phyloP scores from a whole-genome alignment of 306 rosid genomes.

The Trifolium subterraneum region DNA sequence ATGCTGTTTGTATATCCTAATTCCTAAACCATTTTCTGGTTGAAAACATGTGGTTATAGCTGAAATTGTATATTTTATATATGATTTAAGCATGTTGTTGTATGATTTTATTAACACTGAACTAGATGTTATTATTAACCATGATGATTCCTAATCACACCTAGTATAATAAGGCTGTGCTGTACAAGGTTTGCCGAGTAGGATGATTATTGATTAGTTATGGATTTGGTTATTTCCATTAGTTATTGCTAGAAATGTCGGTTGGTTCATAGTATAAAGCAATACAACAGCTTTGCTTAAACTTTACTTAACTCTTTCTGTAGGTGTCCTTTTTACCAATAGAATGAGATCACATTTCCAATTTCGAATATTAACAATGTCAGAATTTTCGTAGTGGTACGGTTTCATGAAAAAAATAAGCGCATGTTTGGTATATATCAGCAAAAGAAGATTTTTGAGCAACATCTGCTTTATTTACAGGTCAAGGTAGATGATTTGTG shows the following conservation, averaged over 20 bases:
- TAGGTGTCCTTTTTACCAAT: too few relatives aligned
- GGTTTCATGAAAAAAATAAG: too few relatives aligned
- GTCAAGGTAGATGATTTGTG: neutral
- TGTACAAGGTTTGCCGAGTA: too few relatives aligned
- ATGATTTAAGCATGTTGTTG: neutral
- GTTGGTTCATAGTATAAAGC: too few relatives aligned
- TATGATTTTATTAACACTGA: neutral
- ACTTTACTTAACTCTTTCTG: too few relatives aligned
- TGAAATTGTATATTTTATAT: neutral
- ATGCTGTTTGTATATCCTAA: neutral
- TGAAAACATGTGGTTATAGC: neutral
- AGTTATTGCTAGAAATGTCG: neutral
- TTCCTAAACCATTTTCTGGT: neutral
- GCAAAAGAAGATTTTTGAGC: neutral
- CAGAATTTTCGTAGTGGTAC: too few relatives aligned
- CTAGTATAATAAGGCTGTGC: neutral
- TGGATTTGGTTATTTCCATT: neutral
- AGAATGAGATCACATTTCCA: too few relatives aligned
- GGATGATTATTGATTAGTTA: neutral
- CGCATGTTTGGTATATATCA: neutral
- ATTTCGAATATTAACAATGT: too few relatives aligned
- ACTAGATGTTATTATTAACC: neutral
- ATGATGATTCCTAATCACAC: neutral
- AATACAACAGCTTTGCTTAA: too few relatives aligned
- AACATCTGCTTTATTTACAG: conserved; percentile 13